Base-by-base conservation (phyloP, 768 basidiomycete genomes). In the Podaxis sp. region DNA sequence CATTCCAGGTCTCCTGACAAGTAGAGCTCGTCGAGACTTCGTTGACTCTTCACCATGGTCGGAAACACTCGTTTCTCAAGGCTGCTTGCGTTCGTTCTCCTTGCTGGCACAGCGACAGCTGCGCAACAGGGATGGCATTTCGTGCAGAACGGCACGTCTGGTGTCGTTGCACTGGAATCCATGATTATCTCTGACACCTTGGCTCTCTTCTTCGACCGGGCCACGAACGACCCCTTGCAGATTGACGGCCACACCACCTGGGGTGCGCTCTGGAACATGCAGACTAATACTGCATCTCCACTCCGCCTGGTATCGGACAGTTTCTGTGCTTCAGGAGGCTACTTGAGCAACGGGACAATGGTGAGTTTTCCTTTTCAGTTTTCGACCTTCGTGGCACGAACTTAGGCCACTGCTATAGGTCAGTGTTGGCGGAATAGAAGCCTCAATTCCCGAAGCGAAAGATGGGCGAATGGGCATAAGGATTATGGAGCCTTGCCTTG, bases 201-300 rank as follows among this genome's bases (percentile, higher is more conserved):
- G 11, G 72, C 72, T 6, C 67, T 73, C 26, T 70, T 73, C 63
- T 71, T 73, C 48, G 72, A 73, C 44, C 56, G 70, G 40, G 72
- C 72, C 5, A 71, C 63, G 17, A 72, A 81, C 60, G 80, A 82
- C 46, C 76, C 79, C 12, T 68, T 81, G 1, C 72, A 67, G 15
- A 70, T 81, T 61, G 72, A 79, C 57, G 76, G 75, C 2, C 79
- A 80, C 61, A 69, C 77, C 13, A 80, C 81, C 5, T 82, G 81
- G 81, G 78, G 76, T 36, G 79, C 77, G 6, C 68, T 82, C 19
- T 76, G 79, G 68, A 73, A 81, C 60, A 64, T 82, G 13, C 69
- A 74, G 61, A 80, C 79, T 2, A 76, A 78, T 40, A 74, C 69
- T 9, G 72, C 74, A 0, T 72, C 74, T 17, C 69, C 78, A 8